Conservation (phyloP, 495 filamentous ascomycete genomes). For the Penicillium soppii region DNA sequence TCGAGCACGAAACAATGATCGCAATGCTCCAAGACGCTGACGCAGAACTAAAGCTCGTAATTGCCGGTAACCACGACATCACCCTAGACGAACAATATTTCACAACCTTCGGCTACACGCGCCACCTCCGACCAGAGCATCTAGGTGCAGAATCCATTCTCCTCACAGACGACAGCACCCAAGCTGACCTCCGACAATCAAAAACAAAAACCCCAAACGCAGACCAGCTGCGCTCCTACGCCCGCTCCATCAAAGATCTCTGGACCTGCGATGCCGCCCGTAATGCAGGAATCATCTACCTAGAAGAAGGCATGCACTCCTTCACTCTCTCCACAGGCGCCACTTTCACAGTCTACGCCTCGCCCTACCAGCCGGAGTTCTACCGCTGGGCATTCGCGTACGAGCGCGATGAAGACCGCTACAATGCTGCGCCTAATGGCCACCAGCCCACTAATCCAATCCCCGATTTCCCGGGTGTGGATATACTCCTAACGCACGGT, state of each 20-base stretch:
- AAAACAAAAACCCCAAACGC: background rate
- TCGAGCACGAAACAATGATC: slow-evolving; percentile 54
- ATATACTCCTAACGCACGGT: slow-evolving; percentile 74
- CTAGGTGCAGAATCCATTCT: slow-evolving; percentile 9
- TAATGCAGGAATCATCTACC: slow-evolving; percentile 55
- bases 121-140: slow-evolving; percentile 30
- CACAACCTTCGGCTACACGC: slow-evolving; percentile 24
- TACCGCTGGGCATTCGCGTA: slow-evolving; percentile 65
- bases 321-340: slow-evolving; percentile 61
- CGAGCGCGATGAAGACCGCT: slow-evolving; percentile 50
- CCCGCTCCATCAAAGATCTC: slow-evolving; percentile 34
- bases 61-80: slow-evolving; percentile 81
- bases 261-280: slow-evolving; percentile 50
- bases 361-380: slow-evolving; percentile 64
- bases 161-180: slow-evolving; percentile 8
- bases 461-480: slow-evolving; percentile 49
- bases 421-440: slow-evolving; percentile 37
- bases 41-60: slow-evolving; percentile 73
- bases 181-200: slow-evolving; percentile 3
- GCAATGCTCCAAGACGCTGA: slow-evolving; percentile 52
- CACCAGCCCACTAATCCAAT: slow-evolving; percentile 40
- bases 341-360: slow-evolving; percentile 63
- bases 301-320: slow-evolving; percentile 62
- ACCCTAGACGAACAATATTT: slow-evolving; percentile 62
- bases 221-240: slow-evolving; percentile 18